Evolutionary conservation across 2,329 filamentous ascomycete species (phyloP).

Genomic region (Clarireedia paspali): DNA sequence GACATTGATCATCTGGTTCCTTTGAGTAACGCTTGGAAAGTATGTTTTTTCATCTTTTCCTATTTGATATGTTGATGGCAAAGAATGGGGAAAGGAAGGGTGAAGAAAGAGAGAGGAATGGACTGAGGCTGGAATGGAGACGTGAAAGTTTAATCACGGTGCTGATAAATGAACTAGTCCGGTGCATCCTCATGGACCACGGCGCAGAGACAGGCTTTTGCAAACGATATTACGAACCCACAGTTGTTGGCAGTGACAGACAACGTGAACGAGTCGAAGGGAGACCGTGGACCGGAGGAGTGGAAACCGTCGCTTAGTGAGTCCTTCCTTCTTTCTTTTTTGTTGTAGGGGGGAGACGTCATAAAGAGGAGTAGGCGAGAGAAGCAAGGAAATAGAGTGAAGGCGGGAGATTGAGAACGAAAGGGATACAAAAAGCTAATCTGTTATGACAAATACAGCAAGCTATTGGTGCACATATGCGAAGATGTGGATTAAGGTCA

Average conservation of each 20-base stretch:
- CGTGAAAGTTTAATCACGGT: too few species aligned
- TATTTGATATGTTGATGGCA: too few species aligned
- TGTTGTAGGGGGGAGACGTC: not conserved
- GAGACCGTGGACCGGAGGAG: slow-evolving; percentile 63
- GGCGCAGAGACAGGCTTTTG: slow-evolving; percentile 56
- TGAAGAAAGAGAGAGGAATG: too few species aligned
- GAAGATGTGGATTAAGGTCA: slow-evolving; percentile 67
- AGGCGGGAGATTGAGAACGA: not conserved
- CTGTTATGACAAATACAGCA: slow-evolving; percentile 25
- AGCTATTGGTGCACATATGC: slow-evolving; percentile 75
- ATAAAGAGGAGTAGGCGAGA: too few species aligned
- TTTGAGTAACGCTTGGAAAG: slow-evolving; percentile 70
- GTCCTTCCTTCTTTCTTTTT: slow-evolving; percentile 27
- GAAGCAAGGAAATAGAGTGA: not conserved
- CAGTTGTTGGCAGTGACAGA: slow-evolving; percentile 76
- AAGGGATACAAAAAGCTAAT: not conserved
- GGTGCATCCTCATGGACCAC: slow-evolving; percentile 69
- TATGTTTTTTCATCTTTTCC: too few species aligned
- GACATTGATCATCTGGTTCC: slow-evolving; percentile 84
- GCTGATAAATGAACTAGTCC: slow-evolving; percentile 22
- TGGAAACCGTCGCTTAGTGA: slow-evolving; percentile 53
- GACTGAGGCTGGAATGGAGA: too few species aligned
- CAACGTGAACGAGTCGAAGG: slow-evolving; percentile 64
- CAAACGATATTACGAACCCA: slow-evolving; percentile 68
- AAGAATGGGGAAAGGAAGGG: too few species aligned